Base-by-base conservation (phyloP, 1,284 basidiomycete species). In the Cryptococcus maquisensis region DNA sequence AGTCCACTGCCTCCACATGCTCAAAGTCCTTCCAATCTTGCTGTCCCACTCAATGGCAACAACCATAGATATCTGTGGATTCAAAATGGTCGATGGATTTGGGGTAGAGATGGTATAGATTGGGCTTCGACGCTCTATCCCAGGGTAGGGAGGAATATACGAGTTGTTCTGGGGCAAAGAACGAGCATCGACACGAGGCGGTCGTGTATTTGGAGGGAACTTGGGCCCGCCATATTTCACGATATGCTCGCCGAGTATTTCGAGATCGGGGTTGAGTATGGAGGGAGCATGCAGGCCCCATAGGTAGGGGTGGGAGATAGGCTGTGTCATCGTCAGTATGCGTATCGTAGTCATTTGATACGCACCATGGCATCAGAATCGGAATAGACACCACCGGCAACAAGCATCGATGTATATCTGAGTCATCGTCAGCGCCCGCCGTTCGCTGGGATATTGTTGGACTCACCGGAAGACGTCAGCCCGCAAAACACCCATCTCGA, bases 331-430 rank as follows among this genome's bases (percentile, higher is more conserved):
- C 26, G 40, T 43, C 32, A 47, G 32, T 21, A 9, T 21, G 13
- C 16, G 42, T 3, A 13, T 40, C 38, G 16, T 4, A 4, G 16
- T 2, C 4, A 35, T 40, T 23, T 1, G 8, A 13, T 7, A 62
- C 67, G 42, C 37, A 67, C 67, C 44, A 63, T 56, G 2, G 66
- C 69, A 55, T 73, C 69, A 23, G 65, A 65, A 47, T 69, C 68
- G 0, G 71, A 64, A 32, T 69, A 72, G 13, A 72, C 60, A 2
- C 68, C 69, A 3, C 71, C 71, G 36, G 63, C 60, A 13, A 65
- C 62, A 6, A 73, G 54, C 61, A 72, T 60, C 9, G 64, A 57
- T 39, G 66, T 53, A 47, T 66, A 68, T 35, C 66, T 66, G 49
- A 10, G 35, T n/a, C 32, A 18, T 7, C 3, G 41, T 45, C 16